phyloP scores from a whole-genome alignment of 2,329 filamentous ascomycete species.

The Alternaria metachromatica region DNA sequence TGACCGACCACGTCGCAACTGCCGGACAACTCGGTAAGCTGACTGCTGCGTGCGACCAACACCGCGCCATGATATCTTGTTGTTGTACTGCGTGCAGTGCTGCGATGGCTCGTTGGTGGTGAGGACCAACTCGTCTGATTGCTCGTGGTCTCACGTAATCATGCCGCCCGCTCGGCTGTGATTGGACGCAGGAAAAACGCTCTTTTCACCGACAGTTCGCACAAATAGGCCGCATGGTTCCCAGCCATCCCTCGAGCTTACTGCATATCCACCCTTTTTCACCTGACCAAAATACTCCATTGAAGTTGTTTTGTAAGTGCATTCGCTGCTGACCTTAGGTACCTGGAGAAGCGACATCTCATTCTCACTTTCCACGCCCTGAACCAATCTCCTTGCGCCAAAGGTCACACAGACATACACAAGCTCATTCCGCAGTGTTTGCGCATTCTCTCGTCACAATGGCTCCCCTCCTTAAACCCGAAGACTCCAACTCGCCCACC shows the following conservation, averaged over 20 bases:
- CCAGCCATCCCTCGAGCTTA: constrained; percentile 1
- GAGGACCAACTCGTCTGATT: neutral
- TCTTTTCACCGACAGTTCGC: constrained; percentile 13
- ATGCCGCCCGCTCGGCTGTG: neutral
- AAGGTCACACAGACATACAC: neutral
- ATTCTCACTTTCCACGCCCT: neutral
- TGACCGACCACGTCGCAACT: neutral
- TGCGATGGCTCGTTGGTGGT: neutral
- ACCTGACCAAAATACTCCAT: neutral
- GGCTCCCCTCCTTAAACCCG: constrained; percentile 31
- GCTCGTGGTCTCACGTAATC: constrained; percentile 11
- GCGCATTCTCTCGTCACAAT: constrained; percentile 13
- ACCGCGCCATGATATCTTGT: neutral
- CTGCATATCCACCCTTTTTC: neutral
- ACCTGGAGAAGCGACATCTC: neutral
- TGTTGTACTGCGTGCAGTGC: neutral
- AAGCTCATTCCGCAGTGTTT: neutral
- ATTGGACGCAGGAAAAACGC: constrained; percentile 7
- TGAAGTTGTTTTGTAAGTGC: constrained; percentile 7
- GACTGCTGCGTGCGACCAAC: neutral
- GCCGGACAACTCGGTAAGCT: neutral
- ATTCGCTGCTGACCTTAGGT: constrained; percentile 4
- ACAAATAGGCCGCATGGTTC: constrained; percentile 10
- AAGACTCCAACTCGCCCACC: constrained; percentile 15
- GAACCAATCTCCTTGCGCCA: neutral